Evolutionary conservation across 2,329 filamentous ascomycete species (phyloP), one percentile per base, ranked within the genome.

Genomic region (Cytospora mali): DNA sequence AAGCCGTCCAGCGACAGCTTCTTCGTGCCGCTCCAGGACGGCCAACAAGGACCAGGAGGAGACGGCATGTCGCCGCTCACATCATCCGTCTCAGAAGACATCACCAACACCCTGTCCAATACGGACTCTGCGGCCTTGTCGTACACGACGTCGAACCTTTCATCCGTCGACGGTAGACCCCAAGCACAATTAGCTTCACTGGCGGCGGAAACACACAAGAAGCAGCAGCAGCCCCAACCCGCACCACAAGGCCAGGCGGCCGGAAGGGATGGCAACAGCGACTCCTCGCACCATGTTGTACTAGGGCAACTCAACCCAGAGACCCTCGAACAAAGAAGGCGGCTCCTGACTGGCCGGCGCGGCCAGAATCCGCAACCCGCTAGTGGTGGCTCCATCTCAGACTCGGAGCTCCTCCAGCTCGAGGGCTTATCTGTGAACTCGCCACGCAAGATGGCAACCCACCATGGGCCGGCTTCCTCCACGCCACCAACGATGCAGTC

Each of bases 351-450:
- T 65, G 64, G 64, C 25, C 64, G 61, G 39, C 64, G 61, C 61
- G 64, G 64, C 18, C 29, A 63, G 56, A 53, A 55, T 27, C 23
- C 23, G 48, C 61, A 57, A 13, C 53, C 62, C 52, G 60, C 58
- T n/a, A 67, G 69, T 18, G 69, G 69, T 18, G 69, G 68, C 31
- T 71, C 72, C 52, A 69, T 71, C 61, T 71, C 72, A 27, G 72
- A 73, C 64, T 70, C 71, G 27, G 71, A 74, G 64, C 68, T 74
- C 21, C 68, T 72, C 31, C 70, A 69, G 55, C 69, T 75, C 58
- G 72, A 74, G 64, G 72, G 71, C n/a, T 55, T 75, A 48, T 70
- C 71, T 48, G 71, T 75, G 67, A 65, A 67, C 42, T 73, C 71
- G 48, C 69, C 72, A 23, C 67, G 68, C 33, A 53, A 55, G 13